Evolutionary conservation across 345 rosid species (phyloP), one percentile per base, ranked within the genome.

Genomic region (Heritiera fomes): DNA sequence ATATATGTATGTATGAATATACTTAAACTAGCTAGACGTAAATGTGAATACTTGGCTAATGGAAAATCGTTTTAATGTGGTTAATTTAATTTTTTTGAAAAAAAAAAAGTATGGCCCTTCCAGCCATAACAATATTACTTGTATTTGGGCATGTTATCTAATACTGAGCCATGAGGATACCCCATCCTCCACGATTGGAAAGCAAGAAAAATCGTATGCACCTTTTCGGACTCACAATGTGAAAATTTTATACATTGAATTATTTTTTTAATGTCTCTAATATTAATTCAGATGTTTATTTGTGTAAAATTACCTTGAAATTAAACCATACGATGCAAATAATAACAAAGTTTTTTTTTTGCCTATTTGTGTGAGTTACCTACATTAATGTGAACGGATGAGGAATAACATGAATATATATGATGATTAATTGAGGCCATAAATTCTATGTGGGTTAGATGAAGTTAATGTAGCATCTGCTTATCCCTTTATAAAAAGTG

Each of bases 401-500:
- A 65, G 9, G 47, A 40, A 38, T 65, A 47, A 40, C 0, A 40
- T 40, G 6, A 4, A 4, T 32, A 32, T 7, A 3, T 10, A 63
- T 32, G 43, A 63, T 17, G 45, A 66, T 66, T 2, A 40, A 66
- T 66, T 2, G 17, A 6, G 47, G 23, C 1, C 15, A 40, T 66
- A 17, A 20, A 1, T 34, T 34, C 38, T 34, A 1, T 34, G 70
- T 38, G 71, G 71, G 49, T 67, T 43, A 18, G 71, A 67, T 67
- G 71, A n/a, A 67, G 43, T 67, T 18, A 41, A 67, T 67, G 71
- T 41, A 18, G 52, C 71, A 67, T 67, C 13, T 67, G 59, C 58
- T 71, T 71, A 59, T 15, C 76, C 49, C 4, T 20, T 14, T 55
- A 34, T 18, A 23, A 0, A 64, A 20, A 64, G n/a, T 34, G 69